Conservation (phyloP, 176 grass and related monocot genomes). For the Aegilops sharonensis region DNA sequence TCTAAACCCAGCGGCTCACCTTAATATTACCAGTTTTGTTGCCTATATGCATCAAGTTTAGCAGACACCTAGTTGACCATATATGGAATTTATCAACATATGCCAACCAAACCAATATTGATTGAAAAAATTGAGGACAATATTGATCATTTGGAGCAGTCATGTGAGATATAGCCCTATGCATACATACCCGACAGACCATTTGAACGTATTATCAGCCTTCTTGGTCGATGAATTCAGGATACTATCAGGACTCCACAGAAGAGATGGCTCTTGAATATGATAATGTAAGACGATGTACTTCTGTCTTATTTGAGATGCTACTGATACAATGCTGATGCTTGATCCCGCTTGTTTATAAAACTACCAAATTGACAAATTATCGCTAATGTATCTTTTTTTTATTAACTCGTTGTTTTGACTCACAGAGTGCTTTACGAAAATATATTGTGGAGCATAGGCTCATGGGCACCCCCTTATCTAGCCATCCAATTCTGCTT, state of each 20-base stretch:
- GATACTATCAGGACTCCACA: constrained; percentile 41
- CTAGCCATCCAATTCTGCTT: no score
- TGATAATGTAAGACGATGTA: constrained; percentile 49
- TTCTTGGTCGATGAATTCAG: constrained; percentile 57
- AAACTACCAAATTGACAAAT: neutral
- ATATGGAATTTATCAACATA: constrained; percentile 44
- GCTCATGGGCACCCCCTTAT: no score
- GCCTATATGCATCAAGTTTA: no score
- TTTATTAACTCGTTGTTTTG: no score
- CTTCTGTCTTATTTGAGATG: neutral
- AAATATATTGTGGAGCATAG: no score
- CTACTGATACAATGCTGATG: neutral
- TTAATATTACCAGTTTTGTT: no score
- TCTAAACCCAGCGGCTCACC: no score
- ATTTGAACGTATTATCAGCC: constrained; percentile 47
- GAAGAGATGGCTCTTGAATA: constrained; percentile 36
- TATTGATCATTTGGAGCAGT: constrained; percentile 1
- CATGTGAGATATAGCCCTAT: neutral
- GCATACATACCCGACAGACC: constrained; percentile 18
- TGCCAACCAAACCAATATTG: constrained; percentile 18
- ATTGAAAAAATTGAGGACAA: neutral
- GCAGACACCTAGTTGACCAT: neutral
- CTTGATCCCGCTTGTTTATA: neutral
- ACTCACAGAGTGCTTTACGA: no score
- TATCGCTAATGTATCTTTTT: neutral